Evolutionary conservation across 257 asterid genomes (phyloP).

Genomic region (Nicotiana undulata): DNA sequence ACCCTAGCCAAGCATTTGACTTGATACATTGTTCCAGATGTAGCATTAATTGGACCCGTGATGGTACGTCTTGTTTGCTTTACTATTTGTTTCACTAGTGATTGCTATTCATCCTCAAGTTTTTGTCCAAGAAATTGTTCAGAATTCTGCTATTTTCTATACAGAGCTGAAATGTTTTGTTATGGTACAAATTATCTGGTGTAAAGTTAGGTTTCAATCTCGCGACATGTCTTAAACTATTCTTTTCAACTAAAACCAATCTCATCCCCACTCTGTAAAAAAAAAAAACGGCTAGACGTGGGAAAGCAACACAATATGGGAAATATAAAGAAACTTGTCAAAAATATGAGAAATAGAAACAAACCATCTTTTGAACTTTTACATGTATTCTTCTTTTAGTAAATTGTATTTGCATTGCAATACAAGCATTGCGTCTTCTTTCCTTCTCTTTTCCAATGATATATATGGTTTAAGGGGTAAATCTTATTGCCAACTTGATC

Average conservation of each 20-base stretch:
- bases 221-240: neutral
- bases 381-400: neutral
- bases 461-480: neutral
- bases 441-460: neutral
- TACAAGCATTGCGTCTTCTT: neutral
- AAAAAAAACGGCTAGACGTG: neutral
- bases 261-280: neutral
- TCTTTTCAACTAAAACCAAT: neutral
- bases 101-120: neutral
- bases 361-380: neutral
- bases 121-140: neutral
- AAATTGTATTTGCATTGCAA: neutral
- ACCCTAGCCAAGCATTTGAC: constrained; percentile 64
- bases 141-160: neutral
- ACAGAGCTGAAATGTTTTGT: neutral
- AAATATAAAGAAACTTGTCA: neutral
- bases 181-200: neutral
- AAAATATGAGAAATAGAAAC: neutral
- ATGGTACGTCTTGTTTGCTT: constrained; percentile 28
- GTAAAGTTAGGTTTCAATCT: neutral
- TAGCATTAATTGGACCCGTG: constrained; percentile 35
- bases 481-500: neutral
- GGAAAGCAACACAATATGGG: neutral
- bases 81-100: neutral
- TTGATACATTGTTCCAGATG: constrained; percentile 51